Evolutionary conservation across 345 rosid genomes (phyloP).

Genomic region (Boechera stricta): DNA sequence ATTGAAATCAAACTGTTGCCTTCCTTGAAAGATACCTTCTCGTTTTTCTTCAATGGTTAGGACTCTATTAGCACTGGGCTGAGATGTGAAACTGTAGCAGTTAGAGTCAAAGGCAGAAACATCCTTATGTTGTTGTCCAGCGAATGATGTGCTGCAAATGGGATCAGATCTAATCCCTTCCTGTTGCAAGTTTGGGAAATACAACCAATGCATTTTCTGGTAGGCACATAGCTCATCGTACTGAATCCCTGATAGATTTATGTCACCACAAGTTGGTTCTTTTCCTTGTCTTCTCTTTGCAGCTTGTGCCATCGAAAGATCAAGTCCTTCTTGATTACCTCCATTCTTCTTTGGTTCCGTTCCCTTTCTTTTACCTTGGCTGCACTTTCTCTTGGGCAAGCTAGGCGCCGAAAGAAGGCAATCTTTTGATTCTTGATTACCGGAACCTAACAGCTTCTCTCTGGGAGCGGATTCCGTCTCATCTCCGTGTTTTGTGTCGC

Average conservation of each 20-base stretch:
- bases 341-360: background rate
- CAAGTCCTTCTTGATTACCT: background rate
- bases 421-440: conserved; percentile 41
- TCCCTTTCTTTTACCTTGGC: conserved; percentile 24
- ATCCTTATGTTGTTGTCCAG: conserved; percentile 32
- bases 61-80: conserved; percentile 30
- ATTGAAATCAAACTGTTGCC: conserved; percentile 42
- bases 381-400: conserved; percentile 45
- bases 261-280: conserved; percentile 41
- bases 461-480: conserved; percentile 49
- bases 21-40: conserved; percentile 38
- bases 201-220: conserved; percentile 42
- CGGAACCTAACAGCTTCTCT: conserved; percentile 45
- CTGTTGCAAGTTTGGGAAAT: conserved; percentile 45
- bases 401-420: conserved; percentile 38
- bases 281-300: conserved; percentile 49
- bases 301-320: conserved; percentile 8
- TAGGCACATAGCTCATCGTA: conserved; percentile 51
- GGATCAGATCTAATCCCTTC: conserved; percentile 57
- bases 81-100: conserved; percentile 40
- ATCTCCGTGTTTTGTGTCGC: conserved; percentile 26
- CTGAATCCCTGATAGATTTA: conserved; percentile 47
- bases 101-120: conserved; percentile 34
- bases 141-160: conserved; percentile 48
- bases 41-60: conserved; percentile 41